Percentiles rank a stretch among this genome's conserved stretches.
Conservation (phyloP, 2,329 filamentous ascomycete species). For the Sclerotinia borealis region DNA sequence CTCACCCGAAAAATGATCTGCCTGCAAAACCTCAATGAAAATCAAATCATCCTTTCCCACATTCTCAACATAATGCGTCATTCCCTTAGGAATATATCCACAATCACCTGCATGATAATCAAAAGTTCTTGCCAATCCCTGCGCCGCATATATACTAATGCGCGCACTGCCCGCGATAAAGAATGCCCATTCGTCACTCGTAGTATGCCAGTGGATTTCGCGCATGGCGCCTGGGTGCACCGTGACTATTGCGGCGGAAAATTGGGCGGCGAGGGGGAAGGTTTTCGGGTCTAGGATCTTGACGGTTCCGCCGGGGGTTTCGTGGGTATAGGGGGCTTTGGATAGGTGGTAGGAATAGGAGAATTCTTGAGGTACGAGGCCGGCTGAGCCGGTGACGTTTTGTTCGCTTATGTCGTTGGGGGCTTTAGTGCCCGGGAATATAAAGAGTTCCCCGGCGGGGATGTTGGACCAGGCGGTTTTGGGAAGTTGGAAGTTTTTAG, state of each 20-base stretch:
- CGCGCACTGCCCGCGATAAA: slow-evolving; percentile 67
- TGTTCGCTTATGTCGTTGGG: slow-evolving; percentile 41
- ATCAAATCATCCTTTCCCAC: slow-evolving; percentile 69
- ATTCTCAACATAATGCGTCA: slow-evolving; percentile 79
- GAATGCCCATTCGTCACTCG: slow-evolving; percentile 75
- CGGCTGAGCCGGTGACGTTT: slow-evolving; percentile 42
- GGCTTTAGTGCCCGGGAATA: slow-evolving; percentile 46
- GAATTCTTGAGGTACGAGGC: slow-evolving; percentile 35
- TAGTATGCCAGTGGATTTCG: slow-evolving; percentile 68
- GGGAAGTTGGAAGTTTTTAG: slow-evolving; percentile 48
- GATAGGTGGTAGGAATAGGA: slow-evolving; percentile 48
- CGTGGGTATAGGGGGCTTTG: slow-evolving; percentile 62
- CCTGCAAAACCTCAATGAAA: slow-evolving; percentile 69
- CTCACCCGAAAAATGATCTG: slow-evolving; percentile 52
- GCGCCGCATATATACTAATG: slow-evolving; percentile 67
- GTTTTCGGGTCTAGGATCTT: slow-evolving; percentile 71
- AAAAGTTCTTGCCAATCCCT: slow-evolving; percentile 65
- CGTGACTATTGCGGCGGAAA: slow-evolving; percentile 65
- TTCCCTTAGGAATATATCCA: slow-evolving; percentile 69
- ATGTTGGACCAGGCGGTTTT: slow-evolving; percentile 43
- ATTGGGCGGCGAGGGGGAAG: slow-evolving; percentile 66
- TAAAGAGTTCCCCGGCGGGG: slow-evolving; percentile 43
- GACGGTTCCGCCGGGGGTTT: slow-evolving; percentile 64
- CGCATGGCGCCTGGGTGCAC: slow-evolving; percentile 49
- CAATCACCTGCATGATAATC: slow-evolving; percentile 71